phyloP scores from a whole-genome alignment of 108 stramenopile species.

The Aurantiochytrium sp. region DNA sequence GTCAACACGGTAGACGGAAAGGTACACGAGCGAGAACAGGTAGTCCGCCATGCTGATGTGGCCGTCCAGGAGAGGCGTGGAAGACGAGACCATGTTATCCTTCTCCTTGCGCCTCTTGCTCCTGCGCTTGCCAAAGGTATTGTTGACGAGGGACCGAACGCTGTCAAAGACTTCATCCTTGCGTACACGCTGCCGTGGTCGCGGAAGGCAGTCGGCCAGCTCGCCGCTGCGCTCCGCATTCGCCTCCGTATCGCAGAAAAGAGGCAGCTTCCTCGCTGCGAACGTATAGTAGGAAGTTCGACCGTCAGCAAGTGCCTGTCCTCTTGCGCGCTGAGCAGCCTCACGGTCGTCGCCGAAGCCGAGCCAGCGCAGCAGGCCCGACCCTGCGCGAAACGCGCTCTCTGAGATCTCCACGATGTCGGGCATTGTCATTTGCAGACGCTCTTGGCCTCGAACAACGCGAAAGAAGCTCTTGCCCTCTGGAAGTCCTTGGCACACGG shows the following conservation, averaged over 20 bases:
- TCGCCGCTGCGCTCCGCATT: background rate
- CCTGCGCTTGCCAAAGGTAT: background rate
- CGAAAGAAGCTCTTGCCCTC: background rate
- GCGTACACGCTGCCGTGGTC: background rate
- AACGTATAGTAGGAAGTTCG: background rate
- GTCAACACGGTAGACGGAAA: background rate
- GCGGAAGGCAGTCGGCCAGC: background rate
- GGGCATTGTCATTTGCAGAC: too few species aligned
- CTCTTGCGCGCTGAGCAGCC: background rate
- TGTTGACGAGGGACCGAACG: background rate
- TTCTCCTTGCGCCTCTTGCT: background rate
- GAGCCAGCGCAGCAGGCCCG: too few species aligned
- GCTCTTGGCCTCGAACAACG: too few species aligned
- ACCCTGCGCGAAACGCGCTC: too few species aligned
- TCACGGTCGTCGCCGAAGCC: background rate
- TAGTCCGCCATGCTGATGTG: background rate
- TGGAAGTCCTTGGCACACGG: background rate
- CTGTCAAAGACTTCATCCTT: background rate
- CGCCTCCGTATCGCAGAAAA: background rate
- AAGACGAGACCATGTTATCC: background rate
- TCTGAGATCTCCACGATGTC: too few species aligned
- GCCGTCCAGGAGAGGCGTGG: background rate
- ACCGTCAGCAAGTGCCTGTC: too few species aligned
- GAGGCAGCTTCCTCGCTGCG: background rate
- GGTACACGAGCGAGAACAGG: background rate